Evolutionary conservation across 2,329 filamentous ascomycete species (phyloP).

Genomic region (Epichloe aotearoae): DNA sequence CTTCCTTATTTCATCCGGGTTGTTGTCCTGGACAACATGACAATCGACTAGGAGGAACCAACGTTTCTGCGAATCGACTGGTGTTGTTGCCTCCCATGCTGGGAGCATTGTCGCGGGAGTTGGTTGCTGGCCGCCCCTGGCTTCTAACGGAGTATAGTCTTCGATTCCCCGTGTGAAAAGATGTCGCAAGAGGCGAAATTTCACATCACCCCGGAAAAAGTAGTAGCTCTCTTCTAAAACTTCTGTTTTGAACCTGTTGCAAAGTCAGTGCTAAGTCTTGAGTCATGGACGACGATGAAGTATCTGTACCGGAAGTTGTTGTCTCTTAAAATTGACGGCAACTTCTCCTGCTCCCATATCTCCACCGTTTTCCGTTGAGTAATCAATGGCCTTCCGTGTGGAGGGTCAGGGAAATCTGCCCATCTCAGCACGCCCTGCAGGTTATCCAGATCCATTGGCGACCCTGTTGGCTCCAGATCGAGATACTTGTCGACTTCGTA

Average conservation of each 20-base stretch:
- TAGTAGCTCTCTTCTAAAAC: conserved; percentile 38
- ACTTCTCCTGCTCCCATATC: conserved; percentile 36
- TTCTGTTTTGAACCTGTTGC: conserved; percentile 37
- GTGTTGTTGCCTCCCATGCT: conserved; percentile 31
- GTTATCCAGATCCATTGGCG: conserved; percentile 26
- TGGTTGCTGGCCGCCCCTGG: conserved; percentile 6
- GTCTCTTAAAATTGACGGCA: conserved; percentile 34
- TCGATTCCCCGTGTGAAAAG: conserved; percentile 26
- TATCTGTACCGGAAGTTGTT: conserved; percentile 35
- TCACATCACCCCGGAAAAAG: conserved; percentile 40
- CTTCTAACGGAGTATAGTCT: conserved; percentile 21
- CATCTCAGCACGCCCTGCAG: conserved; percentile 38
- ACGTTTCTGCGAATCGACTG: conserved; percentile 33
- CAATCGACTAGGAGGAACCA: conserved; percentile 45
- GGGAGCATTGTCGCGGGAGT: conserved; percentile 24
- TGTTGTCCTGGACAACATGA: conserved; percentile 41
- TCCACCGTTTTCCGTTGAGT: conserved; percentile 43
- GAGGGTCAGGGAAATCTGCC: conserved; percentile 48
- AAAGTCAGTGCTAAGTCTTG: conserved; percentile 2
- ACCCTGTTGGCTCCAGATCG: conserved; percentile 28
- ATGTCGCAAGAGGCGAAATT: conserved; percentile 38
- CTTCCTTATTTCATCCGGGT: conserved; percentile 43
- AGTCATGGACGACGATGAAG: conserved; percentile 4
- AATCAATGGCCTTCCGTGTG: conserved; percentile 29
- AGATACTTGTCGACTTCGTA: conserved; percentile 38